These are phyloP conservation scores for Lasiodiplodia gonubiensis DNA, from an alignment of 2,329 filamentous ascomycete genomes.

Conservation along the genomic window DNA sequence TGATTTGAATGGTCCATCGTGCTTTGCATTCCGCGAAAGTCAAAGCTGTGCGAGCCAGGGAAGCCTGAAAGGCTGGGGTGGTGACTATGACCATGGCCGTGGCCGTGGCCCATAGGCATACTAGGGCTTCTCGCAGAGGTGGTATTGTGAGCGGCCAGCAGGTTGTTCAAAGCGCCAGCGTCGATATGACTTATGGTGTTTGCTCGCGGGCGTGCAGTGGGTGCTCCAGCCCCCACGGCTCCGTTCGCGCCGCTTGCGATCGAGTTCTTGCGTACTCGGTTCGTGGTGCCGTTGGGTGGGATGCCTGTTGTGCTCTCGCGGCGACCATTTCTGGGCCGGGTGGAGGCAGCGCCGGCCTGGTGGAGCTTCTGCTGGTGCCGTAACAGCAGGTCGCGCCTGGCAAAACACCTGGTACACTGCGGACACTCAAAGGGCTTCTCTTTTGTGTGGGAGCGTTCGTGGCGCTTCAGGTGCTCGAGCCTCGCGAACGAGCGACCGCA, in stretches of 20 bases:
- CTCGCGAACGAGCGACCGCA: constrained; percentile 92
- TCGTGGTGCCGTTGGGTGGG: constrained; percentile 65
- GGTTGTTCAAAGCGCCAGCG: constrained; percentile 69
- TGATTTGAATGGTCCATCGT: constrained; percentile 59
- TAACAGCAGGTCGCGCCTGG: constrained; percentile 85
- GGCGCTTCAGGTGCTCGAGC: constrained; percentile 93
- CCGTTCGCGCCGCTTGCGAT: constrained; percentile 66
- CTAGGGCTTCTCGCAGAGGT: constrained; percentile 51
- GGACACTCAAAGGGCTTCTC: constrained; percentile 99
- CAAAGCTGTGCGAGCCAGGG: constrained; percentile 60
- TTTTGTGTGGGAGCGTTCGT: constrained; percentile 97
- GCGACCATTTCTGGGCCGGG: constrained; percentile 79
- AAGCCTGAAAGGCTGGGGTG: constrained; percentile 77
- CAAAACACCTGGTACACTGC: constrained; percentile 93
- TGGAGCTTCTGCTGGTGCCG: constrained; percentile 99
- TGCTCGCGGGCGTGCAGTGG: constrained; percentile 74
- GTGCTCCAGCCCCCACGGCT: constrained; percentile 53
- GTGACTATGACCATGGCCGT: constrained; percentile 58
- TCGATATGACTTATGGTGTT: constrained; percentile 98
- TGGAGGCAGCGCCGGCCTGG: constrained; percentile 86
- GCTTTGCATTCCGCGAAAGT: constrained; percentile 75
- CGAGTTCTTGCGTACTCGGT: constrained; percentile 89
- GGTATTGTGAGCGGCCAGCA: constrained; percentile 67
- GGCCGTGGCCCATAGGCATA: constrained; percentile 50
- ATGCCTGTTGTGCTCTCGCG: constrained; percentile 84